phyloP scores from a whole-genome alignment of 352 stramenopile species.

The Globisporangium echinulatum region DNA sequence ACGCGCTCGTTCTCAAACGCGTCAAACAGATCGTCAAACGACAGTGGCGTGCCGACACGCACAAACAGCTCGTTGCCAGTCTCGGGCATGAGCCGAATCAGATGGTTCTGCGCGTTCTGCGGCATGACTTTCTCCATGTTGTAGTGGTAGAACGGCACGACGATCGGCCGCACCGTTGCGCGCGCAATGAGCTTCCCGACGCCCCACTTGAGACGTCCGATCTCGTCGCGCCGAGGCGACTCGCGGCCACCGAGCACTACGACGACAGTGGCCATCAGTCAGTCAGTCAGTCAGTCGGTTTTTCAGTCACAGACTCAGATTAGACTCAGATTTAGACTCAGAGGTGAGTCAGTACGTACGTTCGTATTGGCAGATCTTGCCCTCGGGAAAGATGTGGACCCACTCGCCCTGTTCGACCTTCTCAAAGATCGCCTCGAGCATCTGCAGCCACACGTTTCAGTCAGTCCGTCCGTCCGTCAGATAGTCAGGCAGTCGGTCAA shows the following conservation, averaged over 20 bases:
- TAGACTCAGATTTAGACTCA: too few relatives aligned
- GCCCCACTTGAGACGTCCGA: constrained; percentile 84
- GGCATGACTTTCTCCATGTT: constrained; percentile 88
- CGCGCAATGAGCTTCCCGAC: constrained; percentile 83
- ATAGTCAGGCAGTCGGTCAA: neutral
- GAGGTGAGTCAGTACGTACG: too few relatives aligned
- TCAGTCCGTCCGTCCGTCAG: too few relatives aligned
- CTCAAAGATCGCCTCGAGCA: constrained; percentile 73
- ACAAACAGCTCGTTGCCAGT: constrained; percentile 45
- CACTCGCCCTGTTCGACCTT: constrained; percentile 72
- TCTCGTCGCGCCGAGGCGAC: constrained; percentile 53
- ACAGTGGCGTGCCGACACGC: constrained; percentile 68
- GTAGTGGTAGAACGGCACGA: constrained; percentile 82
- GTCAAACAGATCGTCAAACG: constrained; percentile 80
- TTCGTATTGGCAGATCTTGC: constrained; percentile 70
- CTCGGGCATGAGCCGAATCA: constrained; percentile 59
- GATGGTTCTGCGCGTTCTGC: constrained; percentile 64
- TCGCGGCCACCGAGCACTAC: constrained; percentile 63
- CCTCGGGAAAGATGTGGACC: constrained; percentile 87
- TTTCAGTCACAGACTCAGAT: too few relatives aligned
- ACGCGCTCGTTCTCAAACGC: constrained; percentile 45
- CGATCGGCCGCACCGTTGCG: constrained; percentile 53
- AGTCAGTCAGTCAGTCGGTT: constrained; percentile 2
- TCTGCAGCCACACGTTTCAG: too few relatives aligned
- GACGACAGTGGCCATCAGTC: neutral